phyloP scores from a whole-genome alignment of 2,329 filamentous ascomycete species.

The Pyrenophora teres region DNA sequence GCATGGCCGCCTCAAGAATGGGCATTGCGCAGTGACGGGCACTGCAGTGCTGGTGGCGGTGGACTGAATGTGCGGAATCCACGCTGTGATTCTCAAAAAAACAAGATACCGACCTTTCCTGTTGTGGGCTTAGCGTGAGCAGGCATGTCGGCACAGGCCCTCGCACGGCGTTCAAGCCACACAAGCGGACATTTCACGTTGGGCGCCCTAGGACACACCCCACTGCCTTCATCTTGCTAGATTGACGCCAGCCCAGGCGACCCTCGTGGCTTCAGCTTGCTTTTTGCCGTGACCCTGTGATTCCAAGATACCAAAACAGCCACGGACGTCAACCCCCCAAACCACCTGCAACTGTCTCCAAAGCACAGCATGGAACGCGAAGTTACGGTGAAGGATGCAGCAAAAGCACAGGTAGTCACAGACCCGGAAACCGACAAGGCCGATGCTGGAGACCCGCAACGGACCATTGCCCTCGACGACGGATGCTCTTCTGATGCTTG shows the following conservation, averaged over 20 bases:
- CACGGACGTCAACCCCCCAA: background rate
- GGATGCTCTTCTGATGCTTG: slow-evolving; percentile 15
- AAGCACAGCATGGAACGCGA: background rate
- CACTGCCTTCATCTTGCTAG: background rate
- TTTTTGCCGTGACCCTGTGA: slow-evolving; percentile 11
- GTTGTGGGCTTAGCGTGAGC: background rate
- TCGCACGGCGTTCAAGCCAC: slow-evolving; percentile 3
- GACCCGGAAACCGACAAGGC: slow-evolving; percentile 2
- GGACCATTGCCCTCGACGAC: slow-evolving; percentile 11
- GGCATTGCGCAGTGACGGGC: background rate
- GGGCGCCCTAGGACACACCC: background rate
- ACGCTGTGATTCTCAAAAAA: background rate
- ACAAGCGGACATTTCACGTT: slow-evolving; percentile 7
- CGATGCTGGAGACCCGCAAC: slow-evolving; percentile 7
- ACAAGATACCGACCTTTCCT: background rate
- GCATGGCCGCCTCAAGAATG: background rate
- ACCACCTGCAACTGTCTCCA: background rate
- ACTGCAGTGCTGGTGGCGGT: background rate
- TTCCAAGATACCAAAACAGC: too few species aligned
- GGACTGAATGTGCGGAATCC: background rate
- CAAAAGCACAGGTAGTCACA: background rate
- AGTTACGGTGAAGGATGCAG: too few species aligned
- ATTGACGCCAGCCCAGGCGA: slow-evolving; percentile 1
- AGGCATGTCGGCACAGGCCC: background rate
- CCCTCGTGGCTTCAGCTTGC: slow-evolving; percentile 11